Percentiles rank a stretch among this genome's conserved stretches.
Conservation (phyloP, 495 filamentous ascomycete genomes). For the Daldinia caldariorum region DNA sequence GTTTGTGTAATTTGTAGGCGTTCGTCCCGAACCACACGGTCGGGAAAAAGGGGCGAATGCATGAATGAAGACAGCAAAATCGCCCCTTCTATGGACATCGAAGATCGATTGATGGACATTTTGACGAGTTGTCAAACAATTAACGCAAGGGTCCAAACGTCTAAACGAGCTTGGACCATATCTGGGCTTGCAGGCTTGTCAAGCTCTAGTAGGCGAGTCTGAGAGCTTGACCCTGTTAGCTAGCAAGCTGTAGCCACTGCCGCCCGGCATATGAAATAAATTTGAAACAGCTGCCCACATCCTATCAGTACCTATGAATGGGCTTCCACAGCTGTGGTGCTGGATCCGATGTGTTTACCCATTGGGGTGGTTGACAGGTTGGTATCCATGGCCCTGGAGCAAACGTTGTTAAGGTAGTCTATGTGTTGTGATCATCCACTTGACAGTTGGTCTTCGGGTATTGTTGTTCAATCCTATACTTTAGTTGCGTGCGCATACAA, state of each 20-base stretch:
- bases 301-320: not conserved
- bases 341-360: slow-evolving; percentile 5
- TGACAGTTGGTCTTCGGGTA: not conserved
- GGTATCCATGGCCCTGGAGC: not conserved
- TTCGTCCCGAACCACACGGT: not conserved
- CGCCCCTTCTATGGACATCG: not conserved
- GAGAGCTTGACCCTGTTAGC: too few species aligned
- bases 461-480: not conserved
- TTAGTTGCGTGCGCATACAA: not conserved
- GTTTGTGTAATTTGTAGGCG: not conserved
- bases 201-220: not conserved
- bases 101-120: not conserved
- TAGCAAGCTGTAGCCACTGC: not conserved
- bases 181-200: too few species aligned
- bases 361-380: slow-evolving; percentile 10
- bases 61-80: not conserved
- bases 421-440: not conserved
- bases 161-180: not conserved
- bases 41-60: not conserved
- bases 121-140: not conserved
- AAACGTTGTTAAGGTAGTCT: not conserved
- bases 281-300: not conserved
- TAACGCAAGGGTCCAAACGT: not conserved
- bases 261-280: not conserved
- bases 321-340: slow-evolving; percentile 11